These are phyloP conservation scores for Medicago arabica DNA, from an alignment of 306 rosid species.

Conservation along the genomic window DNA sequence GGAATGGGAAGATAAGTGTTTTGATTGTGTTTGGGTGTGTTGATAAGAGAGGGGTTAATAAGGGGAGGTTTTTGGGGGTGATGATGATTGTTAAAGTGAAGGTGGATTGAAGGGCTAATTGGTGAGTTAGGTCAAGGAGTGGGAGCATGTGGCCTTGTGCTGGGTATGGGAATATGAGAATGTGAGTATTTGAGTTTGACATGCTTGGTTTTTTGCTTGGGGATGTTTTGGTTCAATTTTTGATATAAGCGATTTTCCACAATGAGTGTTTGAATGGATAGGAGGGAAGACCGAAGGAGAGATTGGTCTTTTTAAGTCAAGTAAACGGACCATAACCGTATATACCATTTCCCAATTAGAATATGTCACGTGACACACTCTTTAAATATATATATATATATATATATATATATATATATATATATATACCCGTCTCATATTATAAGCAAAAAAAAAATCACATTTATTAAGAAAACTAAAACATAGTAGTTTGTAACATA, in stretches of 20 bases:
- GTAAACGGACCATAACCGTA: too few relatives aligned
- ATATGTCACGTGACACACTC: too few relatives aligned
- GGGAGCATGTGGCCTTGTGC: conserved; percentile 78
- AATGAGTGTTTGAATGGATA: too few relatives aligned
- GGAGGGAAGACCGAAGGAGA: not conserved
- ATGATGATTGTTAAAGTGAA: conserved; percentile 56
- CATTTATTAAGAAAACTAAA: too few relatives aligned
- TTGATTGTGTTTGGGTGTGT: conserved; percentile 55
- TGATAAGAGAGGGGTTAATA: conserved; percentile 56
- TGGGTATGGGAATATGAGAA: conserved; percentile 71
- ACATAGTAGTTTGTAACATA: too few relatives aligned
- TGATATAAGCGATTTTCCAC: too few relatives aligned
- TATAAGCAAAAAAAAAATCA: too few relatives aligned
- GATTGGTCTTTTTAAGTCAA: too few relatives aligned
- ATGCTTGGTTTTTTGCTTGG: not conserved
- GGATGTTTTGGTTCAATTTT: not conserved
- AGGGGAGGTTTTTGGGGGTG: conserved; percentile 69
- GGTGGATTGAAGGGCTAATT: conserved; percentile 45
- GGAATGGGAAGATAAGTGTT: conserved; percentile 65
- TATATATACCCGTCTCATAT: too few relatives aligned
- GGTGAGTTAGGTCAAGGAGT: conserved; percentile 65
- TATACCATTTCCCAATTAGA: too few relatives aligned
- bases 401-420: too few relatives aligned
- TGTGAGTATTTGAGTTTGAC: conserved; percentile 43
- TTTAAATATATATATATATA: too few relatives aligned